Evolutionary conservation across 2,329 filamentous ascomycete species (phyloP).

Genomic region (Scedosporium minutisporum): DNA sequence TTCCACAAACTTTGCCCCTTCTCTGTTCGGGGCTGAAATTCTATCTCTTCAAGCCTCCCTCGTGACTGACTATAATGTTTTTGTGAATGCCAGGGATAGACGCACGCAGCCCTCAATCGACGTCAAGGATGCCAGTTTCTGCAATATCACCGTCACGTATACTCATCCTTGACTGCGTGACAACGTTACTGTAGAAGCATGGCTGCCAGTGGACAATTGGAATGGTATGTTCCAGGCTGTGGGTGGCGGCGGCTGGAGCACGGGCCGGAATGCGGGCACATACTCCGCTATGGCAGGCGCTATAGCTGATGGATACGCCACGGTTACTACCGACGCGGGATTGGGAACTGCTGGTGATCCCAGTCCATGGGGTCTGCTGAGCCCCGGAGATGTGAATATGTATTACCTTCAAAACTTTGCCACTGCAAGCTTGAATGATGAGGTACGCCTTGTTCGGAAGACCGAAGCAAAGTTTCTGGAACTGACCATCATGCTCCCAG

Average conservation of each 20-base stretch:
- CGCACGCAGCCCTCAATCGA: neutral
- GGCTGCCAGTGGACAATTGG: slow-evolving; percentile 16
- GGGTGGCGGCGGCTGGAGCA: slow-evolving; percentile 20
- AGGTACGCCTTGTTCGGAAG: slow-evolving; percentile 1
- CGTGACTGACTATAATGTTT: neutral
- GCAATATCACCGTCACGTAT: slow-evolving; percentile 19
- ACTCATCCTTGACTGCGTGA: slow-evolving; percentile 15
- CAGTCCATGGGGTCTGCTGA: slow-evolving; percentile 11
- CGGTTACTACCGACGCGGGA: slow-evolving; percentile 13
- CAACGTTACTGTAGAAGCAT: slow-evolving; percentile 14
- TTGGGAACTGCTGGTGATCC: neutral
- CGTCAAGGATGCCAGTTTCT: slow-evolving; percentile 9
- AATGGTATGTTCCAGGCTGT: slow-evolving; percentile 19
- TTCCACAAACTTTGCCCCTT: neutral
- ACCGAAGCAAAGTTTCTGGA: neutral
- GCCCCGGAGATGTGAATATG: slow-evolving; percentile 10
- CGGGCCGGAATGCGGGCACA: slow-evolving; percentile 11
- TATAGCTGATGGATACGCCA: slow-evolving; percentile 12
- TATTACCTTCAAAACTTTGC: slow-evolving; percentile 25
- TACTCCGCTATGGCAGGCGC: slow-evolving; percentile 12
- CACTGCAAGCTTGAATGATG: slow-evolving; percentile 24
- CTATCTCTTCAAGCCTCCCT: neutral
- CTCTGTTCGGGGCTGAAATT: neutral
- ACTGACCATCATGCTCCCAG: neutral
- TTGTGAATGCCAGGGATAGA: neutral